phyloP scores from a whole-genome alignment of 2,329 filamentous ascomycete genomes.

The Fusarium robinianum region DNA sequence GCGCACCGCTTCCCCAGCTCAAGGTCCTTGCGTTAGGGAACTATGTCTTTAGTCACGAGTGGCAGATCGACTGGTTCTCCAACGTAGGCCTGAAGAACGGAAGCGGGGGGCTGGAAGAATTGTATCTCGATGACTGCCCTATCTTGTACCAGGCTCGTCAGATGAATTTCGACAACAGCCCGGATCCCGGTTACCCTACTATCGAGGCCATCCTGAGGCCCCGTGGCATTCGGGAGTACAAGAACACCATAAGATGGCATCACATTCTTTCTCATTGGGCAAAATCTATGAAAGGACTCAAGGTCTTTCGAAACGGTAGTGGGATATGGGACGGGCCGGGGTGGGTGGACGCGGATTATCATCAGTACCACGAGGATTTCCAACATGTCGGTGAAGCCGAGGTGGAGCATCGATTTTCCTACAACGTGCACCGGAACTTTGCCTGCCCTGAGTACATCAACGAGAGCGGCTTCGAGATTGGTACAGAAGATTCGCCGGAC shows the following conservation, averaged over 20 bases:
- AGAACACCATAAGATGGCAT: conserved; percentile 2
- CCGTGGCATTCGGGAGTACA: too few relatives aligned
- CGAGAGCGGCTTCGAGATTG: too few relatives aligned
- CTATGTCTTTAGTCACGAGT: conserved; percentile 48
- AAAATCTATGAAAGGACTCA: background rate
- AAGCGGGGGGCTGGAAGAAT: conserved; percentile 45
- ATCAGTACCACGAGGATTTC: too few relatives aligned
- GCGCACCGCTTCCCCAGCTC: conserved; percentile 28
- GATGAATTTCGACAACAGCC: background rate
- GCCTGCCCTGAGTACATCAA: background rate
- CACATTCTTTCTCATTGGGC: conserved; percentile 12
- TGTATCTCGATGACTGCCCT: conserved; percentile 49
- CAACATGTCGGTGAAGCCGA: too few relatives aligned
- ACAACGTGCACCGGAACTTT: conserved; percentile 2
- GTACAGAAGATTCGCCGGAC: background rate
- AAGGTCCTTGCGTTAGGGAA: conserved; percentile 45
- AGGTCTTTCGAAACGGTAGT: conserved; percentile 6
- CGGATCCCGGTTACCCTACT: conserved; percentile 3
- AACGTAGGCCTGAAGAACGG: conserved; percentile 40
- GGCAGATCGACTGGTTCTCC: conserved; percentile 52
- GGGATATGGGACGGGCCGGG: conserved; percentile 6
- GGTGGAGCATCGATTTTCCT: background rate
- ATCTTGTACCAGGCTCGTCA: conserved; percentile 31
- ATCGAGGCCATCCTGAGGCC: too few relatives aligned
- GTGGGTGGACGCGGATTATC: too few relatives aligned